phyloP scores from a whole-genome alignment of 805 yeast species.

The Kodamaea jinghongensis region DNA sequence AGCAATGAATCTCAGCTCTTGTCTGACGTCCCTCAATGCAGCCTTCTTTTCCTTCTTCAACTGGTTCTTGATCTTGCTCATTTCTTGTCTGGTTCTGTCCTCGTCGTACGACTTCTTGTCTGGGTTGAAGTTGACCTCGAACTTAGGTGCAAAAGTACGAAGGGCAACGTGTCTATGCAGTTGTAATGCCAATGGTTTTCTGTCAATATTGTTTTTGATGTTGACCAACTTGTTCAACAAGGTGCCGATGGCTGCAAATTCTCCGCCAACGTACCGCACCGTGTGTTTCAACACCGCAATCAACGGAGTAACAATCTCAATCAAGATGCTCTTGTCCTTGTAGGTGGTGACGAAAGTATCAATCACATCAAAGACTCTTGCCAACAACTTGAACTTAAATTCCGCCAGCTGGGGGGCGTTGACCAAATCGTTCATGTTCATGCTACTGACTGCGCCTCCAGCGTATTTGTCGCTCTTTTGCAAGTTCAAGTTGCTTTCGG shows the following conservation, averaged over 20 bases:
- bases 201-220: slow-evolving; percentile 35
- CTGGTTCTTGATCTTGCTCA: slow-evolving; percentile 77
- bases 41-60: slow-evolving; percentile 89
- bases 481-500: slow-evolving; percentile 16
- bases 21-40: slow-evolving; percentile 85
- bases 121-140: slow-evolving; percentile 94
- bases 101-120: slow-evolving; percentile 90
- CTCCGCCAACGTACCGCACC: slow-evolving; percentile 31
- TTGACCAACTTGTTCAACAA: slow-evolving; percentile 50
- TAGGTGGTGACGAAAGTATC: slow-evolving; percentile 42
- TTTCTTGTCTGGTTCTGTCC: slow-evolving; percentile 76
- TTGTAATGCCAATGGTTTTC: slow-evolving; percentile 74
- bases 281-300: slow-evolving; percentile 40
- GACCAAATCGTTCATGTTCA: slow-evolving; percentile 6
- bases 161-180: slow-evolving; percentile 81
- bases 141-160: slow-evolving; percentile 82
- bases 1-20: slow-evolving; percentile 82
- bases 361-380: slow-evolving; percentile 30
- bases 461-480: slow-evolving; percentile 7
- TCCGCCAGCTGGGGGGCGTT: slow-evolving; percentile 8
- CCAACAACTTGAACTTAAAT: slow-evolving; percentile 29
- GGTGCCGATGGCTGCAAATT: slow-evolving; percentile 32
- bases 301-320: slow-evolving; percentile 56
- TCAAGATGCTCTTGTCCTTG: slow-evolving; percentile 60
- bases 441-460: slow-evolving; percentile 15